These are phyloP conservation scores for Chlamydomonas sphaeroides DNA, from an alignment of 139 green algal genomes.

Conservation along the genomic window DNA sequence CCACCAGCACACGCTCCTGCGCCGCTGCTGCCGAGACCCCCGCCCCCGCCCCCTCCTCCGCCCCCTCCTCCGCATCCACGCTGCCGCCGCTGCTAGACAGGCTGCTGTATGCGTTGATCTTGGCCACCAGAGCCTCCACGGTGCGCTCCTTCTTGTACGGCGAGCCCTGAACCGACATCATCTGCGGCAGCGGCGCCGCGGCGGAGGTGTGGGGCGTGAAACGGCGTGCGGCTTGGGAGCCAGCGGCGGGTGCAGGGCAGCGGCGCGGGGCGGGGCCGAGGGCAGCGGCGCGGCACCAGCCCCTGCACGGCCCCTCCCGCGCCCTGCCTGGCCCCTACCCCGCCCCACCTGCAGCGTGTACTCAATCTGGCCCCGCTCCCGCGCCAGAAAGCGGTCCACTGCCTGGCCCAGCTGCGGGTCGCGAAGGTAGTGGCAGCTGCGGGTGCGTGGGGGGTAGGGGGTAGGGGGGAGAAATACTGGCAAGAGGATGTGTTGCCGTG, in stretches of 20 bases:
- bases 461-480: not conserved
- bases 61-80: not conserved
- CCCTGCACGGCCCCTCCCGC: not conserved
- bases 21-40: not conserved
- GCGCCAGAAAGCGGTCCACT: conserved; percentile 37
- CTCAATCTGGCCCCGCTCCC: conserved; percentile 62
- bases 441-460: not conserved
- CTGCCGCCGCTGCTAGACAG: not conserved
- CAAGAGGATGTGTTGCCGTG: too few species aligned
- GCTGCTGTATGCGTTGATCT: conserved; percentile 1
- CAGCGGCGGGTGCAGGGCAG: too few species aligned
- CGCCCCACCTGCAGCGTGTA: conserved; percentile 52
- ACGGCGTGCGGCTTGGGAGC: too few species aligned
- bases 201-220: too few species aligned
- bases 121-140: not conserved
- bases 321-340: not conserved
- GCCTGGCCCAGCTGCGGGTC: conserved; percentile 59
- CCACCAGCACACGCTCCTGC: too few species aligned
- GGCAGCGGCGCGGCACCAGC: not conserved
- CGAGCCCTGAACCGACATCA: conserved; percentile 55
- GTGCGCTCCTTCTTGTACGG: conserved; percentile 66
- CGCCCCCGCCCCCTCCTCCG: not conserved
- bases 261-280: not conserved
- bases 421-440: conserved; percentile 80
- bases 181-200: too few species aligned